Evolutionary conservation across 331 rosid genomes (phyloP), one percentile per base, ranked within the genome.

Genomic region (Arachis monticola): DNA sequence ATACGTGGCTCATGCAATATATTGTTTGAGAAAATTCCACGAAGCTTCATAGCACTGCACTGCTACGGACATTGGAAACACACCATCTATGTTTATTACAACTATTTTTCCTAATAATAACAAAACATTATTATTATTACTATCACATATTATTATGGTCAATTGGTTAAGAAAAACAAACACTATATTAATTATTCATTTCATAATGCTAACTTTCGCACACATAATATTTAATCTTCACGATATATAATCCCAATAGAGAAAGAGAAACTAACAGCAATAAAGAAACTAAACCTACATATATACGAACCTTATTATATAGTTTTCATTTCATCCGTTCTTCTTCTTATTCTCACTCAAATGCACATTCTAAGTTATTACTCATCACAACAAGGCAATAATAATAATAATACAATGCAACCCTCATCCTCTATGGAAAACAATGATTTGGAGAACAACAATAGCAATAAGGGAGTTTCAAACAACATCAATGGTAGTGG

Each of bases 361-460:
- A 38, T 47, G 52, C 61, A 46, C 63, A 79, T n/a, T 11, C 61
- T 22, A 30, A 52, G 7, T 38, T 32, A 35, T 47, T 71, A 62
- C 17, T 72, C 79, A 47, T 72, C 83, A 59, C 40, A 35, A 72
- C 0, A 35, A 35, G 4, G 40, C 77, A 17, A 17, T 17, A 17
- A 17, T 17, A 12, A 5, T 53, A 14, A 10, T 59, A 30, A 6
- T 32, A 75, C 80, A 80, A 87, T 10, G 77, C 82, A 13, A 35
- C 45, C 51, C 32, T 44, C 67, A 14, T 4, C 48, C 1, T 53
- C 41, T n/a, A 66, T 83, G 81, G 77, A 76, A 0, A 64, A 55
- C 13, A 69, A 62, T 12, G 87, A 73, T 44, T 57, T 84, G 59
- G 85, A 83, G 80, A 63, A 69, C 44, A 72, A 45, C 50, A 65